phyloP scores from a whole-genome alignment of 306 rosid species.

The Cercis canadensis region DNA sequence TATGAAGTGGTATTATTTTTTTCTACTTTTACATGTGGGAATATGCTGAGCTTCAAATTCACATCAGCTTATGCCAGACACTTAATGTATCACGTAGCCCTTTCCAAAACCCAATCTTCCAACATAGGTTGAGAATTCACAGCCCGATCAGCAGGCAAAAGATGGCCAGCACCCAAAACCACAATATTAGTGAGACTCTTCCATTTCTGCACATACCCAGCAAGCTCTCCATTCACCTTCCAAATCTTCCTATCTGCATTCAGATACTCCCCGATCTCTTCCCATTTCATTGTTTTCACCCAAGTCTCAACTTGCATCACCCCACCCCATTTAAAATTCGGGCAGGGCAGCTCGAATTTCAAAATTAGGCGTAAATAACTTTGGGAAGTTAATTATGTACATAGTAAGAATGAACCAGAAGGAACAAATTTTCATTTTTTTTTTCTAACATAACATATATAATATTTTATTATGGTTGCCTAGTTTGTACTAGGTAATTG shows the following conservation, averaged over 20 bases:
- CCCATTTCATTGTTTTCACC: conserved; percentile 62
- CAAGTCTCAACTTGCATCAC: conserved; percentile 49
- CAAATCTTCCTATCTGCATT: conserved; percentile 54
- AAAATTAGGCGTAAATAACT: too few species aligned
- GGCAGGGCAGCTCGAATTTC: too few species aligned
- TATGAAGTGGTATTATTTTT: too few species aligned
- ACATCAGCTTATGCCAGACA: neutral
- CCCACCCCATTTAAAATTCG: too few species aligned
- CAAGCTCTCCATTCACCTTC: conserved; percentile 48
- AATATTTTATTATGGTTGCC: too few species aligned
- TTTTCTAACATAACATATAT: too few species aligned
- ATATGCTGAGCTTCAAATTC: too few species aligned
- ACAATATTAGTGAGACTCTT: conserved; percentile 49
- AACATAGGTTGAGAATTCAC: conserved; percentile 61
- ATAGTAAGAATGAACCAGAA: too few species aligned
- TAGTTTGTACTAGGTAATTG: too few species aligned
- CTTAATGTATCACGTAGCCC: conserved; percentile 17
- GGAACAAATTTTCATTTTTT: too few species aligned
- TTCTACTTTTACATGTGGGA: too few species aligned
- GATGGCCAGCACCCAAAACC: conserved; percentile 66
- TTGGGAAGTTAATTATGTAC: too few species aligned
- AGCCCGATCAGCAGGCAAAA: conserved; percentile 49
- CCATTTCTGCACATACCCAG: conserved; percentile 70
- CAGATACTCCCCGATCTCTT: conserved; percentile 39
- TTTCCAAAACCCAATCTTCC: conserved; percentile 63